phyloP scores from a whole-genome alignment of 352 stramenopile species.

The Phytophthora pini region DNA sequence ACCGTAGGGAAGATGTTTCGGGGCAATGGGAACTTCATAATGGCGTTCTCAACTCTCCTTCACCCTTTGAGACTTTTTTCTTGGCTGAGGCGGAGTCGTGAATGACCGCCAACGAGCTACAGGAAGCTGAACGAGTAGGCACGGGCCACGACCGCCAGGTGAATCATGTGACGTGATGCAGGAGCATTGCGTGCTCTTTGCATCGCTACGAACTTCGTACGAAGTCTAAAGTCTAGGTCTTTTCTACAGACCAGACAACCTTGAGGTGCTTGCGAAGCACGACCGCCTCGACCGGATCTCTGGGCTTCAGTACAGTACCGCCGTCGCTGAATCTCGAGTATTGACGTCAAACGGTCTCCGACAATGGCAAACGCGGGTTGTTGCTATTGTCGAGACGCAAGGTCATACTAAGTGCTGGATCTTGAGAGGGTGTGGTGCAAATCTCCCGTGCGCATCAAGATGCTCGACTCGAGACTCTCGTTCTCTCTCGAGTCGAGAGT shows the following conservation, averaged over 20 bases:
- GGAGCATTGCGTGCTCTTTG: constrained; percentile 20
- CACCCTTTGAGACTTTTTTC: neutral
- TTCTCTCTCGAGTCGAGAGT: no score
- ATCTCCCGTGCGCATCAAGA: neutral
- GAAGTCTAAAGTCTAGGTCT: neutral
- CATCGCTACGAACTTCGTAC: neutral
- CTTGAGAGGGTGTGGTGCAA: constrained; percentile 14
- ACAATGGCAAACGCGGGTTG: neutral
- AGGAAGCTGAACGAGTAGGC: constrained; percentile 8
- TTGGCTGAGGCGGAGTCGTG: constrained; percentile 17
- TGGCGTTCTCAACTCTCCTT: neutral
- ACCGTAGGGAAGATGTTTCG: constrained; percentile 33
- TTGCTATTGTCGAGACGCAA: neutral
- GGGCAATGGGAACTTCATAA: constrained; percentile 39
- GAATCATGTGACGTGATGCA: no score
- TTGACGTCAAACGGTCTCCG: no score
- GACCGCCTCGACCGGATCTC: no score
- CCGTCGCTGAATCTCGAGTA: no score
- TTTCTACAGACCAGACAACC: constrained; percentile 25
- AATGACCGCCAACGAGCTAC: constrained; percentile 18
- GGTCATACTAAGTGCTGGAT: neutral
- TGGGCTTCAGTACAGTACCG: no score
- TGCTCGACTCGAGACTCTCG: no score
- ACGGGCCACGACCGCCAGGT: neutral
- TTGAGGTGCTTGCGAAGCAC: neutral